Conservation (phyloP, 805 yeast species). For the Jamesozyma lodderae region DNA sequence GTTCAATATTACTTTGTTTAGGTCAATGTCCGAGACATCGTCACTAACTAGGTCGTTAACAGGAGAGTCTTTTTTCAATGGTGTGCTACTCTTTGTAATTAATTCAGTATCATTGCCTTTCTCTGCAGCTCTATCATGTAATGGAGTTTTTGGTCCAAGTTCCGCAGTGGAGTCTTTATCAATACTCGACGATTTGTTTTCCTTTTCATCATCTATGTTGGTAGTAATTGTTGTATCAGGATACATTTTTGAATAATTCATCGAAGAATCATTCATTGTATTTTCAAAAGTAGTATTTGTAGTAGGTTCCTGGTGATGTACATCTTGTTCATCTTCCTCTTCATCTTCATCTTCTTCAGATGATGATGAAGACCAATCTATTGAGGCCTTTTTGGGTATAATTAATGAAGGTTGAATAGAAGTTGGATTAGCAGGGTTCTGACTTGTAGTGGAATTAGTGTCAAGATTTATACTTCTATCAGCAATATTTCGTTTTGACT, state of each 20-base stretch:
- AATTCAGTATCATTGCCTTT: background rate
- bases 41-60: too few relatives aligned
- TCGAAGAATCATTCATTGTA: background rate
- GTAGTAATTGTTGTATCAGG: background rate
- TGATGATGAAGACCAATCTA: conserved; percentile 83
- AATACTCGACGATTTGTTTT: too few relatives aligned
- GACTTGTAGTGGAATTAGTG: too few relatives aligned
- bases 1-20: too few relatives aligned
- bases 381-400: conserved; percentile 72
- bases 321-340: conserved; percentile 1
- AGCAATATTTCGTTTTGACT: too few relatives aligned
- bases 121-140: too few relatives aligned
- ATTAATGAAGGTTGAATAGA: conserved; percentile 58
- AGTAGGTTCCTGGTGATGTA: background rate
- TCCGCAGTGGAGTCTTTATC: background rate
- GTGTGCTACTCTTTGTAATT: background rate
- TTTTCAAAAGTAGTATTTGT: background rate
- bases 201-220: too few relatives aligned
- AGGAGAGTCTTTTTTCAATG: too few relatives aligned
- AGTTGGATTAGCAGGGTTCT: conserved; percentile 17
- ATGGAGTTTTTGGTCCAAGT: too few relatives aligned
- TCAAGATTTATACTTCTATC: too few relatives aligned
- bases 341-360: conserved; percentile 34
- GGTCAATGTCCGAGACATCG: too few relatives aligned
- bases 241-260: background rate